Conservation (phyloP, 2,329 filamentous ascomycete genomes). For the Diaporthe caulivora region DNA sequence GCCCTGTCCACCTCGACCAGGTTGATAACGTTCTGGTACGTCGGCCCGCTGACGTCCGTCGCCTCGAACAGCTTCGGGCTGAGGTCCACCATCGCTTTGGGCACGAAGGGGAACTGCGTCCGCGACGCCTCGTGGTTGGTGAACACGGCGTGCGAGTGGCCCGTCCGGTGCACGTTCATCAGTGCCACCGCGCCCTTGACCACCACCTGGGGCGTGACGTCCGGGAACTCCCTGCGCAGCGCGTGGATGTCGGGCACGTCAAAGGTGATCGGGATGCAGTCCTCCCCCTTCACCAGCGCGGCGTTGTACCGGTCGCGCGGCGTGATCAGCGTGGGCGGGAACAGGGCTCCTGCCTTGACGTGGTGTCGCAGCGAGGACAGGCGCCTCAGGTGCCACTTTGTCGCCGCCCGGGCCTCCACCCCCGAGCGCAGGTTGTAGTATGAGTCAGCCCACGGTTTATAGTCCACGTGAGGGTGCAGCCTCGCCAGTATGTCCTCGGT, state of each 20-base stretch:
- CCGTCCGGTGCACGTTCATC: slow-evolving; percentile 40
- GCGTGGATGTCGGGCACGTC: slow-evolving; percentile 34
- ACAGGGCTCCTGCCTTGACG: slow-evolving; percentile 5
- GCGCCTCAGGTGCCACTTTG: slow-evolving; percentile 38
- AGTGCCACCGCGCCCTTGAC: slow-evolving; percentile 40
- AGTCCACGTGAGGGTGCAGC: slow-evolving; percentile 40
- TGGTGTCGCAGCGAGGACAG: slow-evolving; percentile 27
- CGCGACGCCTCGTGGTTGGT: slow-evolving; percentile 40
- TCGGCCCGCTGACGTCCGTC: slow-evolving; percentile 40
- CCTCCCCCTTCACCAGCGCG: slow-evolving; percentile 27
- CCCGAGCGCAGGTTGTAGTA: slow-evolving; percentile 38
- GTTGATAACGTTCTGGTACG: slow-evolving; percentile 40
- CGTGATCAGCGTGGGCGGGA: slow-evolving; percentile 17
- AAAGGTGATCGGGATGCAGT: slow-evolving; percentile 37
- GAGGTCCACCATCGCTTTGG: slow-evolving; percentile 31
- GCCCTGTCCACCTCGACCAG: slow-evolving; percentile 24
- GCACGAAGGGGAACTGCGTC: slow-evolving; percentile 39
- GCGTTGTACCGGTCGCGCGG: slow-evolving; percentile 23
- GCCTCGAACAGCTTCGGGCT: slow-evolving; percentile 37
- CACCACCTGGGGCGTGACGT: slow-evolving; percentile 34
- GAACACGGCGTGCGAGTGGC: slow-evolving; percentile 41
- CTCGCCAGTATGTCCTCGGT: slow-evolving; percentile 14
- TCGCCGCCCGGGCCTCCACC: slow-evolving; percentile 35
- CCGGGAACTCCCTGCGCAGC: slow-evolving; percentile 34
- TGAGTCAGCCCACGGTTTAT: slow-evolving; percentile 41